phyloP scores from a whole-genome alignment of 352 stramenopile species.

The Globisporangium sylvaticum region DNA sequence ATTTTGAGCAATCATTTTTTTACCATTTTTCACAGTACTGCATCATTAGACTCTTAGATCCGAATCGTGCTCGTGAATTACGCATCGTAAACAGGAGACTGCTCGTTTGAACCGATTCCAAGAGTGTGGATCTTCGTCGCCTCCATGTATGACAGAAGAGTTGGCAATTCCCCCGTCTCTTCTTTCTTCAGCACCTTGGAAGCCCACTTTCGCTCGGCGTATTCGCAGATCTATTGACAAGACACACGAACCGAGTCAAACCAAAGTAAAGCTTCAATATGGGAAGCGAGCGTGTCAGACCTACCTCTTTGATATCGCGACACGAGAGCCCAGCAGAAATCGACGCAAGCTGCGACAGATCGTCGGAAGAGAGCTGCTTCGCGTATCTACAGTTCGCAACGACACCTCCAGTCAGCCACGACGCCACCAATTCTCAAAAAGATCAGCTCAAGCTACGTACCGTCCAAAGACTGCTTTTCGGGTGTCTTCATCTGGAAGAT shows the following conservation, averaged over 20 bases:
- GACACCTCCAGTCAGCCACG: background rate
- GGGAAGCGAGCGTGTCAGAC: background rate
- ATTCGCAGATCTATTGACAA: conserved; percentile 82
- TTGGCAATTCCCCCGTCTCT: conserved; percentile 65
- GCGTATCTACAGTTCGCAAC: conserved; percentile 55
- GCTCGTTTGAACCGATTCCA: conserved; percentile 37
- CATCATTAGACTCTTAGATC: background rate
- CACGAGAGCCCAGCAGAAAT: conserved; percentile 87
- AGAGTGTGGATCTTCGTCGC: conserved; percentile 65
- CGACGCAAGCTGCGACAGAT: conserved; percentile 73
- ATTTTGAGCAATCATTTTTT: background rate
- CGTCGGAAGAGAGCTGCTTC: conserved; percentile 80
- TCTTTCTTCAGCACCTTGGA: conserved; percentile 88
- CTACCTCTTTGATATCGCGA: conserved; percentile 92
- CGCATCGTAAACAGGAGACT: conserved; percentile 52
- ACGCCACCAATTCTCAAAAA: background rate
- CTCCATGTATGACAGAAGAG: conserved; percentile 66
- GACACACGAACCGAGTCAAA: background rate
- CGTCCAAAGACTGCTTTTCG: conserved; percentile 85
- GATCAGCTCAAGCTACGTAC: conserved; percentile 27
- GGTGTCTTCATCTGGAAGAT: conserved; percentile 82
- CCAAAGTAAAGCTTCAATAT: background rate
- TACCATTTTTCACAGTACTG: background rate
- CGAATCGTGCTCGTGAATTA: conserved; percentile 14
- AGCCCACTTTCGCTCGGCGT: conserved; percentile 90